Conservation (phyloP, 2,329 filamentous ascomycete genomes). For the Epichloe gansuensis region DNA sequence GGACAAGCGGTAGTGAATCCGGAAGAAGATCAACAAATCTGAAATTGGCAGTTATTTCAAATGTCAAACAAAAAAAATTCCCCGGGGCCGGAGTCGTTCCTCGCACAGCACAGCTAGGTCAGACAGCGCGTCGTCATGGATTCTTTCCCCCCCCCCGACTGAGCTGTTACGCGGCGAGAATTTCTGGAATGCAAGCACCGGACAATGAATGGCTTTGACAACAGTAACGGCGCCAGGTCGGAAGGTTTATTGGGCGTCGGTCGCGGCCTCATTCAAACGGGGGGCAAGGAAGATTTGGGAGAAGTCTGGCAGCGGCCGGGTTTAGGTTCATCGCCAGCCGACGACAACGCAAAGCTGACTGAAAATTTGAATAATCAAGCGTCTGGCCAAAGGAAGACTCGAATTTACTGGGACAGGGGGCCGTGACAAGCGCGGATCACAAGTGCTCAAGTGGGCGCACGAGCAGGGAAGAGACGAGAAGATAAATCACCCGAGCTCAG, state of each 20-base stretch:
- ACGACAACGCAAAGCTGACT: background rate
- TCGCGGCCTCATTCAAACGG: background rate
- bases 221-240: background rate
- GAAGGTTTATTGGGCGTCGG: background rate
- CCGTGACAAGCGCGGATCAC: background rate
- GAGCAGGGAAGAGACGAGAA: background rate
- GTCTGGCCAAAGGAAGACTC: background rate
- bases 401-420: background rate
- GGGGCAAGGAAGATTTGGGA: background rate
- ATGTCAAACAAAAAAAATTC: background rate
- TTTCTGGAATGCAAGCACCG: slow-evolving; percentile 1
- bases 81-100: background rate
- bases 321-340: too few relatives aligned
- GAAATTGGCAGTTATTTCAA: background rate
- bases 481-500: background rate
- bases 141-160: background rate
- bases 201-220: background rate
- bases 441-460: background rate
- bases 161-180: background rate
- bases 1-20: background rate
- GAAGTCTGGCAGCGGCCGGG: too few relatives aligned
- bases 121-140: background rate
- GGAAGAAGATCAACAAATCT: background rate
- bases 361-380: background rate
- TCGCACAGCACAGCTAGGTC: too few relatives aligned